Evolutionary conservation across 257 asterid species (phyloP), one percentile per base, ranked within the genome.

Genomic region (Solanum paucissectum): DNA sequence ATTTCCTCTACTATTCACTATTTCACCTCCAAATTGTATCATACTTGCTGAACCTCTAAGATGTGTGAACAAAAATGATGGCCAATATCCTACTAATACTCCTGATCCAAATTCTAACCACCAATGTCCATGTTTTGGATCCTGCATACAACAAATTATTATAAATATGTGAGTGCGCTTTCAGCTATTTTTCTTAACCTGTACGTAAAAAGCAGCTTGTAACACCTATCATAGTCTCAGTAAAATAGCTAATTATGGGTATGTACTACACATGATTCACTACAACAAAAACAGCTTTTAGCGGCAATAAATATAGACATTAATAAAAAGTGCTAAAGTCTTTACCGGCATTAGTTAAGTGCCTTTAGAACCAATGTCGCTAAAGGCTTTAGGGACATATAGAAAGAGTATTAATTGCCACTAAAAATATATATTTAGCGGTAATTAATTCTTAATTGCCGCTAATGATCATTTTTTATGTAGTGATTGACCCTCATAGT

Each of bases 91-190:
- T 2, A 93, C 94, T 46, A 91, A 76, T 7, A 86, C 37, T 23
- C 95, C 95, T 3, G 92, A 87, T 42, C 94, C 95, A 33, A 91
- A 93, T 77, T 93, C 94, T 5, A 93, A 88, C 95, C 95, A 93
- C 95, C 95, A 93, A 66, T 93, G 89, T 58, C 95, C 93, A 72
- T 91, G 92, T 71, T 93, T 93, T 3, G 95, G 95, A 90, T 93
- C 95, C 95, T 92, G 85, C 84, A 88, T 89, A 82, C 14, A 72
- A 40, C 33, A 21, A 20, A 69, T 3, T 4, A 36, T 58, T 42
- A 2, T 33, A 55, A 55, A 75, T 29, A 32, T 86, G 1, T 16
- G 55, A 3, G 5, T 32, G 12, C 7, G 0, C 12, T 32, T 14
- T 71, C 11, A 32, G 4, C 27, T 73, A 73, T 33, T 21, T 72